Evolutionary conservation across 2,329 filamentous ascomycete genomes (phyloP).

Genomic region (Trichoderma asperellum): DNA sequence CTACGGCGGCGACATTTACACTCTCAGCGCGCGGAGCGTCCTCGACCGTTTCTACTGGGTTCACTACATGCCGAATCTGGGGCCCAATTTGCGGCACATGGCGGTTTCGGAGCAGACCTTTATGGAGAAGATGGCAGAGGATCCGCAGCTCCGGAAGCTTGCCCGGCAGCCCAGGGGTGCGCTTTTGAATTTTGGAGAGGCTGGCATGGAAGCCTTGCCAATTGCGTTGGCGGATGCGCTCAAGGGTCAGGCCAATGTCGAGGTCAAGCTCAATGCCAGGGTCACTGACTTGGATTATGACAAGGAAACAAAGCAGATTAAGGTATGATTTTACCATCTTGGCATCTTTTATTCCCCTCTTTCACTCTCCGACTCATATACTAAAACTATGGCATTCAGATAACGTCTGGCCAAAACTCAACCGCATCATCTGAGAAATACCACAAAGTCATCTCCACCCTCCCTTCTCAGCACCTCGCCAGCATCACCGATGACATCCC

Average conservation of each 20-base stretch:
- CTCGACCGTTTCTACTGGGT: constrained; percentile 41
- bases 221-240: constrained; percentile 58
- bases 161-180: constrained; percentile 40
- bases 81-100: constrained; percentile 50
- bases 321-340: constrained; percentile 42
- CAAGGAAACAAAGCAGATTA: constrained; percentile 43
- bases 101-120: constrained; percentile 39
- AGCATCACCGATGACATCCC: constrained; percentile 48
- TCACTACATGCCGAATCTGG: constrained; percentile 37
- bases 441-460: constrained; percentile 68
- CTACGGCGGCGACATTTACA: constrained; percentile 85
- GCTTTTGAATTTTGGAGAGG: constrained; percentile 45
- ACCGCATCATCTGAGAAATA: constrained; percentile 40
- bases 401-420: constrained; percentile 30
- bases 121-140: constrained; percentile 37
- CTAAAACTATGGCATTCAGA: constrained; percentile 18
- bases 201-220: constrained; percentile 67
- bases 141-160: constrained; percentile 39
- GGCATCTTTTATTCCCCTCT: background rate
- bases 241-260: constrained; percentile 59
- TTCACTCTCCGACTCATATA: background rate
- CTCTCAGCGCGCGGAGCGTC: constrained; percentile 72
- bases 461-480: constrained; percentile 55
- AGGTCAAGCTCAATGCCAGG: constrained; percentile 54
- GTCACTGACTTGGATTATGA: constrained; percentile 54